These are phyloP conservation scores for Stereum hirsutum DNA, from an alignment of 1,284 basidiomycete genomes.

Conservation along the genomic window DNA sequence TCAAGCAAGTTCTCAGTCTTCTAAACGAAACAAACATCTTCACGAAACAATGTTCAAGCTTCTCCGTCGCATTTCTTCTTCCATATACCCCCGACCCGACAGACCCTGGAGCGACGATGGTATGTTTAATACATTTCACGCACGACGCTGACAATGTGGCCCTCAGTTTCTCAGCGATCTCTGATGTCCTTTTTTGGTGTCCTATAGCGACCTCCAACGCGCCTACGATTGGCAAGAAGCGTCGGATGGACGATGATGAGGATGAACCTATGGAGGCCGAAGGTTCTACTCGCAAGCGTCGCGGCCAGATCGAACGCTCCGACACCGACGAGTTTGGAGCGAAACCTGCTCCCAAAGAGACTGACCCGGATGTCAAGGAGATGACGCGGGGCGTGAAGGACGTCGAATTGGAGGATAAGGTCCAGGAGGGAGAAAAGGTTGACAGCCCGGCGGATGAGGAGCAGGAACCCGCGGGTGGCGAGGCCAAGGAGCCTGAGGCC, in stretches of 20 bases:
- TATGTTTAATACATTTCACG: conserved; percentile 26
- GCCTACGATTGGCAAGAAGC: conserved; percentile 57
- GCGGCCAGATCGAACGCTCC: conserved; percentile 14
- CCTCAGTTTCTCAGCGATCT: conserved; percentile 7
- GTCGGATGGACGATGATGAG: conserved; percentile 45
- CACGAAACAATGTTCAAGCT: conserved; percentile 53
- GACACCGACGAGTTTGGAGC: conserved; percentile 13
- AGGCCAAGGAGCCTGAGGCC: background rate
- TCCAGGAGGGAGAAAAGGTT: background rate
- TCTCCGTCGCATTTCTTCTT: conserved; percentile 59
- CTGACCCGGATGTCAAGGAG: conserved; percentile 10
- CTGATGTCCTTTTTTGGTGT: conserved; percentile 7
- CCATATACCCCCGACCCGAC: conserved; percentile 61
- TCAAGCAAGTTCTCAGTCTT: too few relatives aligned
- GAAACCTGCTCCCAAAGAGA: conserved; percentile 12
- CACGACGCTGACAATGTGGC: conserved; percentile 7
- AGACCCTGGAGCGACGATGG: conserved; percentile 69
- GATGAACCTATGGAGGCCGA: conserved; percentile 35
- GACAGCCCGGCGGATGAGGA: background rate
- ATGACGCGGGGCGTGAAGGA: conserved; percentile 30
- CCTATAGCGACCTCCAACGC: conserved; percentile 61
- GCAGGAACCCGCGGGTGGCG: background rate
- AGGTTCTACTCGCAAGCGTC: conserved; percentile 26
- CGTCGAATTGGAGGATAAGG: conserved; percentile 16
- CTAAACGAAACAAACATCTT: background rate